These are phyloP conservation scores for Wickerhamiella siamensis DNA, from an alignment of 805 yeast species.

Conservation along the genomic window DNA sequence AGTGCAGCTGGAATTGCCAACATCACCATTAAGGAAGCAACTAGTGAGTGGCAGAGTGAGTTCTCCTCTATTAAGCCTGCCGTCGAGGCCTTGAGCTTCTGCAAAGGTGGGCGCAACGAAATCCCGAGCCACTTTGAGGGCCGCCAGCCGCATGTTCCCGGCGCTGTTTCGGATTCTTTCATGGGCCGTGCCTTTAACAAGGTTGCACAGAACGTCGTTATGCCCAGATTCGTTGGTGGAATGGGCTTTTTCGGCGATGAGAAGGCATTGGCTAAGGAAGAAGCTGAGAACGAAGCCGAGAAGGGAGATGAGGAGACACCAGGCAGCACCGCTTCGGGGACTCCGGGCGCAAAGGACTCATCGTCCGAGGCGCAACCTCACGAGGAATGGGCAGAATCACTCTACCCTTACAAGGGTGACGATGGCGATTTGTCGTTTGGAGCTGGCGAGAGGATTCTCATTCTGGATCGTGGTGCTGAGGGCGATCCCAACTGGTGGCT, in stretches of 20 bases:
- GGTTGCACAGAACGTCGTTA: background rate
- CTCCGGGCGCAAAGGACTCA: slow-evolving; percentile 11
- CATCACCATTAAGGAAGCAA: slow-evolving; percentile 1
- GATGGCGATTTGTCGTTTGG: slow-evolving; percentile 27
- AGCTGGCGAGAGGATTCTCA: slow-evolving; percentile 26
- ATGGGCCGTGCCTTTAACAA: background rate
- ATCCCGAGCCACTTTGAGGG: background rate
- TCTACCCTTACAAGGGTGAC: slow-evolving; percentile 25
- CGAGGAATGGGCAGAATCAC: slow-evolving; percentile 21
- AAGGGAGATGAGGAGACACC: slow-evolving; percentile 7
- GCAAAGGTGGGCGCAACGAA: background rate
- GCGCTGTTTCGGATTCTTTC: background rate
- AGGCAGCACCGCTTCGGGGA: slow-evolving; percentile 9
- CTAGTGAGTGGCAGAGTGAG: slow-evolving; percentile 8
- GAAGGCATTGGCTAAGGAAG: slow-evolving; percentile 6
- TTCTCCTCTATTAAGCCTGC: slow-evolving; percentile 16
- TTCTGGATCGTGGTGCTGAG: slow-evolving; percentile 26
- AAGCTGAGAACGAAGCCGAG: slow-evolving; percentile 8
- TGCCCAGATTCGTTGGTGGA: background rate
- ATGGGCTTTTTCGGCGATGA: background rate
- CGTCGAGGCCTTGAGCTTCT: slow-evolving; percentile 14
- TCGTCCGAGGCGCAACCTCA: slow-evolving; percentile 1
- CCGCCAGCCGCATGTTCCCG: background rate
- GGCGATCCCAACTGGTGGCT: slow-evolving; percentile 37
- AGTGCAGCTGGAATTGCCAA: background rate